A percentile compares a stretch with the other conserved stretches of the same genome.
These are phyloP conservation scores for Xylariaceae sp. DNA, from an alignment of 2,329 filamentous ascomycete species.

Conservation along the genomic window DNA sequence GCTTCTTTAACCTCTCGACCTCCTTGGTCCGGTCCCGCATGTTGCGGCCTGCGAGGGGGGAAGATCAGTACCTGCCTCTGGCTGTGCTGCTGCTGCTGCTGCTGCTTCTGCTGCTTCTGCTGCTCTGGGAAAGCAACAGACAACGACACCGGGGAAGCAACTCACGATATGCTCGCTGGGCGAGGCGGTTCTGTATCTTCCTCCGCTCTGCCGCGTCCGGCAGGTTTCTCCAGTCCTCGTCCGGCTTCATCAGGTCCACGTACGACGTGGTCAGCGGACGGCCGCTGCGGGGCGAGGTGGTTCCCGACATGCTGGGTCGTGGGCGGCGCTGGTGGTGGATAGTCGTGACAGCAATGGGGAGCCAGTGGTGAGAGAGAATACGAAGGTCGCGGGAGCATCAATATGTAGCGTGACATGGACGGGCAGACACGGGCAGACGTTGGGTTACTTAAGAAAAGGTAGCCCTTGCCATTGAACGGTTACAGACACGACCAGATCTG, in stretches of 20 bases:
- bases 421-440: no score
- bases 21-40: conserved; percentile 27
- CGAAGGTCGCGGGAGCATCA: background rate
- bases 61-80: no score
- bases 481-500: background rate
- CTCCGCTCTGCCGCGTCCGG: conserved; percentile 25
- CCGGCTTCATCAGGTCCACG: conserved; percentile 27
- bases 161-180: conserved; percentile 27
- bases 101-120: no score
- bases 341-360: conserved; percentile 1
- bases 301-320: conserved; percentile 17
- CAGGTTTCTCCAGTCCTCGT: conserved; percentile 28
- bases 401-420: no score
- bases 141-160: no score
- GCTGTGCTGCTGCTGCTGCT: no score
- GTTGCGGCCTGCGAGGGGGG: conserved; percentile 26
- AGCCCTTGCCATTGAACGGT: background rate
- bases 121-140: no score
- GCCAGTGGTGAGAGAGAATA: conserved; percentile 9
- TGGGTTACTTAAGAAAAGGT: background rate
- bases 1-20: conserved; percentile 26
- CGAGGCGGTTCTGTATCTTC: conserved; percentile 28
- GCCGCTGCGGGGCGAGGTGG: conserved; percentile 23
- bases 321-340: background rate
- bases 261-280: conserved; percentile 26